Conservation (phyloP, 345 rosid species). For the Kandelia obovata region DNA sequence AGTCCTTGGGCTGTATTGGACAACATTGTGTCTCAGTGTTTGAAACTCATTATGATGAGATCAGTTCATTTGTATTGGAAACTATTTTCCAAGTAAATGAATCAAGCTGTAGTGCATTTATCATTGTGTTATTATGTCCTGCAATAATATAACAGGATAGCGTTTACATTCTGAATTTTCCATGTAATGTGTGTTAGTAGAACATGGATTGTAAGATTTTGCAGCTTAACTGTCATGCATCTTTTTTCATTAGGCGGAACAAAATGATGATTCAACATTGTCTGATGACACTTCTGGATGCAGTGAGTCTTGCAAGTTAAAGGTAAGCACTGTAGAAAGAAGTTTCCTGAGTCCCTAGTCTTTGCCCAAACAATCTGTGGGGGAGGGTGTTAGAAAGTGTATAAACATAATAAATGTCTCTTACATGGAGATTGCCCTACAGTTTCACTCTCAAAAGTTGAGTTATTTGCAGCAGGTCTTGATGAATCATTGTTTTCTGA, state of each 20-base stretch:
- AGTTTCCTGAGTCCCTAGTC: neutral
- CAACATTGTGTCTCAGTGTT: constrained; percentile 57
- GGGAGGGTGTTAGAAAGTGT: neutral
- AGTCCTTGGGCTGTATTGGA: constrained; percentile 82
- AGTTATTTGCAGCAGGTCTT: neutral
- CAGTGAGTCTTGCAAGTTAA: constrained; percentile 54
- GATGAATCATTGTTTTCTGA: neutral
- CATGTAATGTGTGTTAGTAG: constrained; percentile 5
- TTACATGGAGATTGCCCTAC: neutral
- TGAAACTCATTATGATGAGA: constrained; percentile 50
- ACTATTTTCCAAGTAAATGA: constrained; percentile 55
- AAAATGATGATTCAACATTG: constrained; percentile 33
- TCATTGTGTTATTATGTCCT: constrained; percentile 17
- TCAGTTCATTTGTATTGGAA: constrained; percentile 45
- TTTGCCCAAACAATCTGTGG: too few species aligned
- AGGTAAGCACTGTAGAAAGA: constrained; percentile 44
- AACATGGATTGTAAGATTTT: constrained; percentile 8
- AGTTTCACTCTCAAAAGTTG: neutral
- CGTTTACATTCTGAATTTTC: constrained; percentile 12
- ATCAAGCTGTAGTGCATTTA: constrained; percentile 18
- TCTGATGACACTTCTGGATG: constrained; percentile 41
- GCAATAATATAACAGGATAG: constrained; percentile 12
- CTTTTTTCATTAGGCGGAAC: constrained; percentile 43
- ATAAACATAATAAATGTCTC: neutral
- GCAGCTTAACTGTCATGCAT: constrained; percentile 11